Conservation (phyloP, 1,139 yeast species). For the Geotrichum reessii region DNA sequence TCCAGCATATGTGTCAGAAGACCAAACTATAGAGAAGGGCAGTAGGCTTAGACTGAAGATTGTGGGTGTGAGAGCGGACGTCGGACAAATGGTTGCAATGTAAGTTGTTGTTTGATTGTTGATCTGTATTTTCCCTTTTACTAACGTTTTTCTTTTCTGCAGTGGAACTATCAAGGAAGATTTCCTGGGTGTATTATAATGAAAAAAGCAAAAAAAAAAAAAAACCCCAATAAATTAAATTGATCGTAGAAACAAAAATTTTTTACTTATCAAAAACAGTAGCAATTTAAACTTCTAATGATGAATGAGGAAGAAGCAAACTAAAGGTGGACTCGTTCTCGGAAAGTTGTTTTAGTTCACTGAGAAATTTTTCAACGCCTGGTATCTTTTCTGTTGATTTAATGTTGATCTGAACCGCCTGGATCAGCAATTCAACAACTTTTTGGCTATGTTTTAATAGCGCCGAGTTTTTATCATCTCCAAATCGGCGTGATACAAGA, state of each 20-base stretch:
- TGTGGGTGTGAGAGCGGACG: constrained; percentile 97
- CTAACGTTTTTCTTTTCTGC: constrained; percentile 15
- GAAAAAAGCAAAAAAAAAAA: neutral
- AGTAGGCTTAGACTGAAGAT: constrained; percentile 89
- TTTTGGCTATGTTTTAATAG: neutral
- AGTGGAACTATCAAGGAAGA: constrained; percentile 94
- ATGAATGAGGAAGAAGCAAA: constrained; percentile 1
- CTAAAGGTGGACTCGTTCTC: constrained; percentile 4
- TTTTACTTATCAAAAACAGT: neutral
- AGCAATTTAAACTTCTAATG: neutral
- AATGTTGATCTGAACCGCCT: constrained; percentile 6
- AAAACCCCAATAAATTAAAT: neutral
- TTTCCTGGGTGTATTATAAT: constrained; percentile 73
- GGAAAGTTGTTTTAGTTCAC: neutral
- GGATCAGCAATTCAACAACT: neutral
- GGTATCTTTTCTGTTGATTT: neutral
- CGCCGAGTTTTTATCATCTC: constrained; percentile 5
- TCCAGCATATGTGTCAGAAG: constrained; percentile 96
- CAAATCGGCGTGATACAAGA: constrained; percentile 22
- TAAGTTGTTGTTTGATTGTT: constrained; percentile 24
- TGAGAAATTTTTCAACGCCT: constrained; percentile 9
- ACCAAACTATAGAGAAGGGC: constrained; percentile 90
- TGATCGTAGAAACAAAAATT: neutral
- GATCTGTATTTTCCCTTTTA: constrained; percentile 1
- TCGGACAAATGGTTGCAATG: constrained; percentile 92